Percentiles rank a stretch among this genome's conserved stretches.
These are phyloP conservation scores for Cryptococcus sp. DNA, from an alignment of 1,284 basidiomycete genomes.

Conservation along the genomic window DNA sequence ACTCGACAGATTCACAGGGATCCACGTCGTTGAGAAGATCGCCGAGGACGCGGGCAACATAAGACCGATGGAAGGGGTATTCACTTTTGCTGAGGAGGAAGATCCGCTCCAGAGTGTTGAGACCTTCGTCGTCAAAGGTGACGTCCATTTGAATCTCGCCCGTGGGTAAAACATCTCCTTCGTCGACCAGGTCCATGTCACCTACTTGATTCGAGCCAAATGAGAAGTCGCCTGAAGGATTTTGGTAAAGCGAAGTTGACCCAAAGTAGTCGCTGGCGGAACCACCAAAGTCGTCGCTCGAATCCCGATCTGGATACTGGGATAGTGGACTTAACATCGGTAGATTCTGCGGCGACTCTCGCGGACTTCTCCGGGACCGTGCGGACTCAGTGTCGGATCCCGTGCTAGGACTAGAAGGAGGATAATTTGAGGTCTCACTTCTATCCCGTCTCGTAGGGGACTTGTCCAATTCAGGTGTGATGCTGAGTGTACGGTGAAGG, in stretches of 20 bases:
- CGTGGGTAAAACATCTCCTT: slow-evolving; percentile 44
- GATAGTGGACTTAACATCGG: slow-evolving; percentile 2
- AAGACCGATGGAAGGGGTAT: slow-evolving; percentile 78
- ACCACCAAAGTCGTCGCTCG: not conserved
- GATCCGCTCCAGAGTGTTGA: slow-evolving; percentile 86
- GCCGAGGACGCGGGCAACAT: slow-evolving; percentile 78
- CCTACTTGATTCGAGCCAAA: slow-evolving; percentile 11
- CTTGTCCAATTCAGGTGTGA: slow-evolving; percentile 26
- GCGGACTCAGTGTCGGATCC: slow-evolving; percentile 10
- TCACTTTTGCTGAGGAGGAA: slow-evolving; percentile 89
- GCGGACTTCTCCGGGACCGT: slow-evolving; percentile 25
- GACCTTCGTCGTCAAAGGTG: slow-evolving; percentile 62
- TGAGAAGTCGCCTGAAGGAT: not conserved
- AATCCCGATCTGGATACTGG: not conserved
- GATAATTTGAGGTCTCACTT: slow-evolving; percentile 9
- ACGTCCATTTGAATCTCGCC: slow-evolving; percentile 42
- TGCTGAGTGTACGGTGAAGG: slow-evolving; percentile 25
- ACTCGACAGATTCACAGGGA: slow-evolving; percentile 88
- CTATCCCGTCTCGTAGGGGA: slow-evolving; percentile 19
- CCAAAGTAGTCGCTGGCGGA: not conserved
- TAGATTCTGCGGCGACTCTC: slow-evolving; percentile 14
- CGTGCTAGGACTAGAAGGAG: slow-evolving; percentile 13
- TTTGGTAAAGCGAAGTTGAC: too few relatives aligned
- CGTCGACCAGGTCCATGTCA: slow-evolving; percentile 38
- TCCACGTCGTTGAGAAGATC: slow-evolving; percentile 72